phyloP scores from a whole-genome alignment of 768 basidiomycete species.

The Gymnopilus dilepis region DNA sequence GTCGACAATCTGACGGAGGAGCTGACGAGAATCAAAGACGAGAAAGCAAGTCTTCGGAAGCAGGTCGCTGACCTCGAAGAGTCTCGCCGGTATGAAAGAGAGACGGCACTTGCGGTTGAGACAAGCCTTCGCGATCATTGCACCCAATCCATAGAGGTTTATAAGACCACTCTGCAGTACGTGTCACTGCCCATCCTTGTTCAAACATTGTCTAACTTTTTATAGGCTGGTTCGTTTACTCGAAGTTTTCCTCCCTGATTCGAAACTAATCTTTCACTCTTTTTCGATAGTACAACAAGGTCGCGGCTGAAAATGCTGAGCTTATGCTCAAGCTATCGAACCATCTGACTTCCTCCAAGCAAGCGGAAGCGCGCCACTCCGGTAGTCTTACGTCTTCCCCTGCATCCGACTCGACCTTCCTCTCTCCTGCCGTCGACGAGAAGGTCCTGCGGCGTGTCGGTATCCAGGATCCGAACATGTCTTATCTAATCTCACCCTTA shows the following conservation, averaged over 20 bases:
- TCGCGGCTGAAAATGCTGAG: constrained; percentile 23
- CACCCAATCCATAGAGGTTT: constrained; percentile 48
- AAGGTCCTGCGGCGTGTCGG: constrained; percentile 38
- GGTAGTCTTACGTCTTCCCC: background rate
- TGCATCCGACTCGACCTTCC: background rate
- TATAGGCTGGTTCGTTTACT: constrained; percentile 29
- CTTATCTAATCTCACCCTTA: constrained; percentile 47
- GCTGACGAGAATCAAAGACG: constrained; percentile 38
- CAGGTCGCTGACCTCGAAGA: constrained; percentile 47
- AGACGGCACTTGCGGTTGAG: constrained; percentile 56
- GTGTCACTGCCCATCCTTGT: constrained; percentile 27
- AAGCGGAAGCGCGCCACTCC: background rate
- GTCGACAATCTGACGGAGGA: constrained; percentile 39
- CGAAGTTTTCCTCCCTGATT: background rate
- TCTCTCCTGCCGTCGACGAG: constrained; percentile 36
- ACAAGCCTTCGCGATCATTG: constrained; percentile 58
- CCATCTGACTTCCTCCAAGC: constrained; percentile 10
- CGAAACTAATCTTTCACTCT: background rate
- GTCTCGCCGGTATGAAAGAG: constrained; percentile 52
- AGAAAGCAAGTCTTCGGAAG: constrained; percentile 40
- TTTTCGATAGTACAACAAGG: constrained; percentile 27
- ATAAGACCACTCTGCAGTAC: constrained; percentile 46
- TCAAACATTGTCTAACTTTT: constrained; percentile 4
- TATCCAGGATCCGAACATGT: constrained; percentile 37
- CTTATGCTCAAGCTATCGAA: constrained; percentile 17